Conservation (phyloP, 345 rosid species). For the Physaria fendleri region DNA sequence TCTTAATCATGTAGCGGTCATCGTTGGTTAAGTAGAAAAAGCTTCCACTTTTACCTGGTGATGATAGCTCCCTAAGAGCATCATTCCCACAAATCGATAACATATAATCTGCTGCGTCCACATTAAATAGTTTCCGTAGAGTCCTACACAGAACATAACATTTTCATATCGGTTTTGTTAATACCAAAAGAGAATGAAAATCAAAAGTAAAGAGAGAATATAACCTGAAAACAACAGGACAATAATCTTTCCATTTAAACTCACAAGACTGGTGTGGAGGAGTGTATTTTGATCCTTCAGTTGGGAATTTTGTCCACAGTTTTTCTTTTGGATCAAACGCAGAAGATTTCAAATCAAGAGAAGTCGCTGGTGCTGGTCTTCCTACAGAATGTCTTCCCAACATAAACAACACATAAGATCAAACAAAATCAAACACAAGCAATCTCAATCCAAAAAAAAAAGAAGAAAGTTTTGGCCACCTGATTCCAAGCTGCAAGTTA, state of each 20-base stretch:
- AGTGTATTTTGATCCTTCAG: constrained; percentile 90
- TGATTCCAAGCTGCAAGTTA: constrained; percentile 92
- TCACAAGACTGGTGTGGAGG: constrained; percentile 93
- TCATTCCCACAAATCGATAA: constrained; percentile 88
- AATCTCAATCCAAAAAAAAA: background rate
- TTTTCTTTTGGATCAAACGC: constrained; percentile 93
- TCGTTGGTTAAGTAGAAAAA: constrained; percentile 91
- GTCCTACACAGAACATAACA: constrained; percentile 43
- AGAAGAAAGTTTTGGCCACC: constrained; percentile 34
- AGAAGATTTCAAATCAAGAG: constrained; percentile 81
- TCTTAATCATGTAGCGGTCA: constrained; percentile 95
- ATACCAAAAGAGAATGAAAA: background rate
- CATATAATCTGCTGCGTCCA: constrained; percentile 99
- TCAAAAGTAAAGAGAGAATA: background rate
- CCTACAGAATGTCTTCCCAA: constrained; percentile 76
- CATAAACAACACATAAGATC: background rate
- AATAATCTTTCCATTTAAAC: constrained; percentile 96
- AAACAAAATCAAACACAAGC: background rate
- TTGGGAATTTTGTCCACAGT: constrained; percentile 93
- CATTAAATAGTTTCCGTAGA: constrained; percentile 76
- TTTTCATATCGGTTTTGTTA: background rate
- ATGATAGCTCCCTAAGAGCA: constrained; percentile 94
- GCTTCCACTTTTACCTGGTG: constrained; percentile 98
- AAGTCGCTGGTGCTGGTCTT: constrained; percentile 79
- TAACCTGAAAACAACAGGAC: constrained; percentile 96